Evolutionary conservation across 768 basidiomycete genomes (phyloP).

Genomic region (Mycena amicta): DNA sequence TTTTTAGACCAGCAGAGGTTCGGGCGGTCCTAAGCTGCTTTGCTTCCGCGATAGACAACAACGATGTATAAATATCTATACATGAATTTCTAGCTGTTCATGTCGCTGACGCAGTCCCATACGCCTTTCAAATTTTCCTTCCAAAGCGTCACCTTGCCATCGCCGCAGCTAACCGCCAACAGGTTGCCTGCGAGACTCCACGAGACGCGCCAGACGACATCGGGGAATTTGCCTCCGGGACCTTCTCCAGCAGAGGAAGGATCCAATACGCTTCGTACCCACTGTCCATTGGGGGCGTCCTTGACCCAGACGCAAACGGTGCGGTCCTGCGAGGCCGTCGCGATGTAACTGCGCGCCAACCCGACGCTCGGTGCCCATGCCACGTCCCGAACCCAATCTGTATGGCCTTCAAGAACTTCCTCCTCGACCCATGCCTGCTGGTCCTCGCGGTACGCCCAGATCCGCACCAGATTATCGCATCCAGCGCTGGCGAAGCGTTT

Average conservation of each 20-base stretch:
- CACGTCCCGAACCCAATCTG: slow-evolving; percentile 99
- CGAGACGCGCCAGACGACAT: slow-evolving; percentile 98
- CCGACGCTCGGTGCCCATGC: slow-evolving; percentile 99
- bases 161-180: slow-evolving; percentile 94
- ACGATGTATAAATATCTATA: slow-evolving; percentile 3
- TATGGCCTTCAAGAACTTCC: slow-evolving; percentile 87
- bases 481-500: slow-evolving; percentile 96
- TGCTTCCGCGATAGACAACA: slow-evolving; percentile 8
- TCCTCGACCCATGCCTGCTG: slow-evolving; percentile 90
- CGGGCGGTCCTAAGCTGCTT: slow-evolving; percentile 15
- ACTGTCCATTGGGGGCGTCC: slow-evolving; percentile 69
- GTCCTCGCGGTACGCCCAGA: slow-evolving; percentile 91
- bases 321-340: slow-evolving; percentile 93
- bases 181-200: slow-evolving; percentile 98
- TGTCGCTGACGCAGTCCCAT: slow-evolving; percentile 97
- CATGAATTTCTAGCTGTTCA: slow-evolving; percentile 65
- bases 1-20: slow-evolving; percentile 9
- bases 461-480: slow-evolving; percentile 92
- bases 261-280: slow-evolving; percentile 82
- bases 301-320: slow-evolving; percentile 93
- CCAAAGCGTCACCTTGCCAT: slow-evolving; percentile 98
- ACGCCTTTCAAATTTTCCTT: slow-evolving; percentile 94
- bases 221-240: slow-evolving; percentile 83
- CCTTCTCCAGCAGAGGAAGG: slow-evolving; percentile 57
- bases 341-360: slow-evolving; percentile 91